Base-by-base conservation (phyloP, 2,329 filamentous ascomycete genomes). In the Cordyceps farinosa region DNA sequence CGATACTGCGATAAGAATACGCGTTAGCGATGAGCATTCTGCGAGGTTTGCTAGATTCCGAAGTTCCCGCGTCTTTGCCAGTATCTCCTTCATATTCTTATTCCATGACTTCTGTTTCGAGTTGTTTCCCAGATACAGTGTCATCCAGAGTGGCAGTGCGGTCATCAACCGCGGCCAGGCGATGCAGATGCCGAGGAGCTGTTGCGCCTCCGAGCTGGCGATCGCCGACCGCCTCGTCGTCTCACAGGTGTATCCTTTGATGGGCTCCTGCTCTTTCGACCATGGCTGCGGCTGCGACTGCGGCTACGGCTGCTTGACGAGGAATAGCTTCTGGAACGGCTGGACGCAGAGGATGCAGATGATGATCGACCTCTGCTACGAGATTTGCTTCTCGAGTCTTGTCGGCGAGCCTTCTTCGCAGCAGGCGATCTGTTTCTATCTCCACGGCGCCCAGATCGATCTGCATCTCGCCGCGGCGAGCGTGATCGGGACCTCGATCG, bases 341-440 rank as follows among this genome's bases (percentile, higher is more conserved):
- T 74, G n/a, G 77, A 76, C 40, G 76, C 76, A 8, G 69, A 70
- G 59, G 73, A 76, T 54, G 71, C 72, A 3, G 73, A 73, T 32
- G 71, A 68, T 29, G 74, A 71, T 66, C 77, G 77, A 36, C 76
- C 75, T 64, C 71, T 75, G 61, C 66, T 75, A 64, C 68, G 77
- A 64, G 82, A 84, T 27, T 79, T 77, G 66, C 80, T 84, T 42
- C 76, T 75, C 5, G 80, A 83, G 15, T 74, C 72, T 4, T 82
- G 82, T 62, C 81, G 80, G 62, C 82, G 78, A 40, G 82, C 79
- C 53, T 82, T 77, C 67, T 86, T 86, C 2, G 77, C 74, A 5
- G 75, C 71, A 6, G 79, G 81, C 7, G 81, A 80, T 54, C 72
- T 65, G n/a, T 73, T 36, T 32, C 66, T 68, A 48, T 67, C 66